phyloP scores from a whole-genome alignment of 2,329 filamentous ascomycete species.

The Dryadomyces sulphureus region DNA sequence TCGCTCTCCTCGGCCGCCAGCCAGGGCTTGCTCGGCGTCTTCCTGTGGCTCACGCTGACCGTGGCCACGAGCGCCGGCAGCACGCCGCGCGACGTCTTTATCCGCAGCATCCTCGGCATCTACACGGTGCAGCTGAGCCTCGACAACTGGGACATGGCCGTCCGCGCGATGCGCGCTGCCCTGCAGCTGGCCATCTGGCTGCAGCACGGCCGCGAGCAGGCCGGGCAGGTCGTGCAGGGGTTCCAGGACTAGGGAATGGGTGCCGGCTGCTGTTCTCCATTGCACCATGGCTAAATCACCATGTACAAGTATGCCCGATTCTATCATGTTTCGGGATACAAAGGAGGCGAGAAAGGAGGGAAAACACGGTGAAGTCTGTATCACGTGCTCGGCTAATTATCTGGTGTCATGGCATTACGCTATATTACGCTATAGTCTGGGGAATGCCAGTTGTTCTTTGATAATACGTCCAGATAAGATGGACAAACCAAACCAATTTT shows the following conservation, averaged over 20 bases:
- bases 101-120: constrained; percentile 29
- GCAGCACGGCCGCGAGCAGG: too few species aligned
- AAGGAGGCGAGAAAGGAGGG: too few species aligned
- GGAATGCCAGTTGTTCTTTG: background rate
- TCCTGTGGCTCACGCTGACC: constrained; percentile 30
- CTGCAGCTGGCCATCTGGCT: too few species aligned
- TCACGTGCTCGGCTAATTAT: background rate
- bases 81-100: constrained; percentile 26
- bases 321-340: too few species aligned
- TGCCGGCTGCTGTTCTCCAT: too few species aligned
- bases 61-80: constrained; percentile 22
- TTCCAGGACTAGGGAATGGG: too few species aligned
- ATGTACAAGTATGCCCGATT: too few species aligned
- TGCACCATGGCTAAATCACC: too few species aligned
- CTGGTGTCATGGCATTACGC: background rate
- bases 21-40: constrained; percentile 32
- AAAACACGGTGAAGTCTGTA: too few species aligned
- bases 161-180: too few species aligned
- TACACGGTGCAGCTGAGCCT: constrained; percentile 29
- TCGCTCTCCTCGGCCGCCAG: constrained; percentile 26
- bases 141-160: constrained; percentile 18
- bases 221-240: too few species aligned
- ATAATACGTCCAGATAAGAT: background rate
- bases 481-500: background rate
- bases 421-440: too few species aligned